A percentile compares a stretch with the other conserved stretches of the same genome.
These are phyloP conservation scores for Aphanomyces cochlioides DNA, from an alignment of 352 stramenopile genomes.

Conservation along the genomic window DNA sequence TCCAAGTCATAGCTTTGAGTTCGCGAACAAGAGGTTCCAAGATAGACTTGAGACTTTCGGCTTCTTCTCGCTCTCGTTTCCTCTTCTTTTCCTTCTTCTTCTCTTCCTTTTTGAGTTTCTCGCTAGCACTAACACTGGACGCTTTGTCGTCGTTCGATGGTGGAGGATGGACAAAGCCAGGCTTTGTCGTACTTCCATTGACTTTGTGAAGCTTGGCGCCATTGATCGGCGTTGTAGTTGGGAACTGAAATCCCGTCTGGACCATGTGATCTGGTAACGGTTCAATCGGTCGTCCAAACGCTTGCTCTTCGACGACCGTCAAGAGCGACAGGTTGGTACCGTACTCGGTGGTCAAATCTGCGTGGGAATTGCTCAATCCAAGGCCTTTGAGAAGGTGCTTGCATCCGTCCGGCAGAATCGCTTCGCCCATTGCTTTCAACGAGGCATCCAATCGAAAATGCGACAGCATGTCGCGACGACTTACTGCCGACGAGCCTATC, in stretches of 20 bases:
- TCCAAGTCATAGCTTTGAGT: conserved; percentile 64
- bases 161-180: conserved; percentile 63
- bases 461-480: conserved; percentile 46
- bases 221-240: conserved; percentile 47
- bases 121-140: conserved; percentile 30
- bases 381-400: conserved; percentile 68
- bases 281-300: conserved; percentile 77
- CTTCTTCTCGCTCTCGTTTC: conserved; percentile 73
- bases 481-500: conserved; percentile 8
- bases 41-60: conserved; percentile 64
- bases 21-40: conserved; percentile 62
- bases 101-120: conserved; percentile 71
- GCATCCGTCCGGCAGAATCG: conserved; percentile 61
- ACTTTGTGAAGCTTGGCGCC: conserved; percentile 48
- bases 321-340: conserved; percentile 54
- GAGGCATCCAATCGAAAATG: conserved; percentile 65
- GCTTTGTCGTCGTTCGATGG: conserved; percentile 47
- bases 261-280: conserved; percentile 63
- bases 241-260: conserved; percentile 66
- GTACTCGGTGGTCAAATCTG: conserved; percentile 38
- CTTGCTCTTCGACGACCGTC: conserved; percentile 57
- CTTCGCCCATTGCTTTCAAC: conserved; percentile 54
- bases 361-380: conserved; percentile 41
- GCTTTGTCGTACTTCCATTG: conserved; percentile 34
- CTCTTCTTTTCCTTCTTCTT: conserved; percentile 82